Evolutionary conservation across 768 basidiomycete species (phyloP).

Genomic region (Coprinopsis strossmayeri): DNA sequence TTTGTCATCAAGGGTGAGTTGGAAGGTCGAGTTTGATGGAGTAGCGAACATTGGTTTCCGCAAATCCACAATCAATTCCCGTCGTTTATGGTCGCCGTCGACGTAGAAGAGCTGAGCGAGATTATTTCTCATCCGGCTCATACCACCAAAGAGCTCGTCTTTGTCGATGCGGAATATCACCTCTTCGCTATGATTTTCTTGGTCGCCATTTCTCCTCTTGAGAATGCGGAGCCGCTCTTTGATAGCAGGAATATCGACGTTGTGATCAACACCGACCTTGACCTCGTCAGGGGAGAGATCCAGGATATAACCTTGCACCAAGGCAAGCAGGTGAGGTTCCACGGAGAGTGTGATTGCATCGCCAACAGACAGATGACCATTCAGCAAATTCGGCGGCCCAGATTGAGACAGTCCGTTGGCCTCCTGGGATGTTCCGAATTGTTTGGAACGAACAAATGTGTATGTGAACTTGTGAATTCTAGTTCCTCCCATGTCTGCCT

Average conservation of each 20-base stretch:
- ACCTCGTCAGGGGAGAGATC: constrained; percentile 59
- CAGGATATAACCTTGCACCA: constrained; percentile 79
- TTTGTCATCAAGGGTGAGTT: constrained; percentile 10
- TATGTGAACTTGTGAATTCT: constrained; percentile 81
- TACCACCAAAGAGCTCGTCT: constrained; percentile 83
- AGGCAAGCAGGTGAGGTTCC: constrained; percentile 78
- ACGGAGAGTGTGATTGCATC: constrained; percentile 87
- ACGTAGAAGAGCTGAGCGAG: constrained; percentile 84
- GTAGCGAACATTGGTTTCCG: constrained; percentile 55
- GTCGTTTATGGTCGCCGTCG: constrained; percentile 59
- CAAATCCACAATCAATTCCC: constrained; percentile 80
- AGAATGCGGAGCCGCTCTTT: constrained; percentile 10
- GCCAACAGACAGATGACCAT: constrained; percentile 69
- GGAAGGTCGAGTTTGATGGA: constrained; percentile 10
- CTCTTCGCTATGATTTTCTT: constrained; percentile 9
- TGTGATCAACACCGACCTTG: constrained; percentile 79
- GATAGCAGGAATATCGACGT: constrained; percentile 29
- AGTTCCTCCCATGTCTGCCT: constrained; percentile 23
- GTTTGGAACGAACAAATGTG: constrained; percentile 46
- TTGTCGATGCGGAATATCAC: constrained; percentile 84
- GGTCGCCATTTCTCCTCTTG: background rate
- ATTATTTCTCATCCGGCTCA: constrained; percentile 86
- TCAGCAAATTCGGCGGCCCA: constrained; percentile 41
- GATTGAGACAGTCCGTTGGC: background rate
- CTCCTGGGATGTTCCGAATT: background rate